Evolutionary conservation across 2,329 filamentous ascomycete genomes (phyloP), one percentile per base, ranked within the genome.

Genomic region (Neobulgaria alba): DNA sequence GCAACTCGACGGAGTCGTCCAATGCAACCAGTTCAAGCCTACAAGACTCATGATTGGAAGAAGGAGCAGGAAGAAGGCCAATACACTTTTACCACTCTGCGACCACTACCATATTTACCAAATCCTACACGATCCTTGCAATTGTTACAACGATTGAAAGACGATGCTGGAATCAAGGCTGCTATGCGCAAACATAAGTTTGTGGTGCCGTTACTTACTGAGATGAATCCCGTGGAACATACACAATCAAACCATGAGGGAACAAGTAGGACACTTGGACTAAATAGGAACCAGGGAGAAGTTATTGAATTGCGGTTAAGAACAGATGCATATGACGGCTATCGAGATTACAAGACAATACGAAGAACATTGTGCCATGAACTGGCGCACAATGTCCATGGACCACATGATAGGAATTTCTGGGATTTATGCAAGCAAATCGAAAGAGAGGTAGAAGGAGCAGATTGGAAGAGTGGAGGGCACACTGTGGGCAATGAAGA

Each of bases 271-370:
- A 89, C 85, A 1, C 65, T 96, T 0, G 92, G 92, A 0, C 61
- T 96, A 30, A 98, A 98, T 59, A 71, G 87, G 9, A 95, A 96
- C 58, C 64, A 71, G 2, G 92, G 92, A 45, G 83, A 95, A 61
- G 85, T 87, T 1, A 95, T 98, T 42, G 89, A 96, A 68, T 64
- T 98, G 46, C 71, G 92, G 0, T 65, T 98, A 26, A 71, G 92
- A n/a, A 96, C 92, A 1, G 92, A 98, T 64, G 85, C 85, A 2
- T 87, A 92, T 59, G 88, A 95, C 60, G 92, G 92, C 1, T 96
- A 95, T 57, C 69, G 92, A 29, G 87, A 95, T 59, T 98, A 96
- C 65, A 82, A 82, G 54, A 89, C 83, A 0, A 93, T 98, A 36
- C 76, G 92, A 38, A 85, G 85, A 53, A 96, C 92, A 33, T 69